Evolutionary conservation across 805 yeast genomes (phyloP), one percentile per base, ranked within the genome.

Genomic region (Yamadazyma olivae): DNA sequence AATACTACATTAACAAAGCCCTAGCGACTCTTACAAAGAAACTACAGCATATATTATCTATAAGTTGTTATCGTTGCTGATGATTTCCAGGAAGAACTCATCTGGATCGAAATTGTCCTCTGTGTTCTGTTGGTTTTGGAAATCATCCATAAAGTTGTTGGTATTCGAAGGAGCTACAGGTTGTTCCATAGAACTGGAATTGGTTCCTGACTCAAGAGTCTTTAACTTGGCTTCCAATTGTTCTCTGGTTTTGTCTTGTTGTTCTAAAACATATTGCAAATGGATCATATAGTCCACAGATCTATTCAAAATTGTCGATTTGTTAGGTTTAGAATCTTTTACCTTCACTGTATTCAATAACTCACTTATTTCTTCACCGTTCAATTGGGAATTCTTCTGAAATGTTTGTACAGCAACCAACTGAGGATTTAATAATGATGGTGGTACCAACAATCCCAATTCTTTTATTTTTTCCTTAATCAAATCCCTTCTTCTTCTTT

Each of bases 391-490:
- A 36, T 50, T 58, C 35, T 59, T 57, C 45, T 51, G 68, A 21
- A 71, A 63, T n/a, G 59, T 50, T 44, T 67, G 70, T 3, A 67
- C 70, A 0, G 74, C 74, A 21, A 64, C 54, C 13, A 61, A 49
- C 35, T 60, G 71, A 2, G 74, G 73, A 37, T 74, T 70, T 17
- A 84, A 57, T 41, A 85, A 56, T 3, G 83, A 70, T 1, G 88
- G 91, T 1, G 97, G 97, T 1, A 90, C 84, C 32, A 90, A 67
- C 17, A 74, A 61, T 1, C 95, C 91, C 50, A 90, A 66, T 49
- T 87, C 95, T 54, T 83, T 83, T 43, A 90, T 89, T 50, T 86
- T 79, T 51, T 85, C 95, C 56, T 90, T 89, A 52, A 90, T 90
- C 48, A 87, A 70, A 57, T 91, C 98, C 44, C 98, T 72, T 53